Evolutionary conservation across 768 basidiomycete species (phyloP), one percentile per base, ranked within the genome.

Genomic region (Leccinum obscurum): DNA sequence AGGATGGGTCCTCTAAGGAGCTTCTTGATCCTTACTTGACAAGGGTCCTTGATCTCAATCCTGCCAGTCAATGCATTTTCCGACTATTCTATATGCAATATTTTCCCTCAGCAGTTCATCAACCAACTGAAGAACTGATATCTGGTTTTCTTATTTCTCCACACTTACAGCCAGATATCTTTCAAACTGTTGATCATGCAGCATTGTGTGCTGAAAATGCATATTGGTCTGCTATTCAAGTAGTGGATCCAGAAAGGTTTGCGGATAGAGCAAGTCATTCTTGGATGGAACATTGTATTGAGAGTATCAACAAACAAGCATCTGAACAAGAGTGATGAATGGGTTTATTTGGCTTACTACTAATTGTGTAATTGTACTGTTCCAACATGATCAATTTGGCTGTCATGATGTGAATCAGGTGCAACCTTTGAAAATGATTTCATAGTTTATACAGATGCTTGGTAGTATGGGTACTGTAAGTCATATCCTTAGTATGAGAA

Each of bases 121-220:
- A 28, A 30, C 61, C 34, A 37, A 24, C 6, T 9, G 28, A 48
- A 9, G 41, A 52, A 52, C 15, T 37, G 44, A 54, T 60, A 30
- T 26, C 66, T 3, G 52, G 62, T 15, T 24, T 65, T n/a, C 55
- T 62, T 35, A 15, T 55, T 8, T 56, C 76, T 15, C 74, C 79
- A 26, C 41, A 71, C 7, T 62, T 66, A 50, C 64, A 68, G 24
- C 66, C 71, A 28, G 74, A 80, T 44, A 71, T 84, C 24, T 77
- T 85, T 7, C 84, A 87, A 44, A 63, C 77, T 15, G 79, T 83
- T 11, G 89, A 93, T 66, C 75, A 77, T 15, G 83, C 85, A 6
- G 81, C 87, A 4, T 60, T 65, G 8, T 72, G 81, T 65, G 90
- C 87, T 2, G 86, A 91, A 68, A 65, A 66, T n/a, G 72, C 79